These are phyloP conservation scores for Fusarium siculi DNA, from an alignment of 2,329 filamentous ascomycete species.

Conservation along the genomic window DNA sequence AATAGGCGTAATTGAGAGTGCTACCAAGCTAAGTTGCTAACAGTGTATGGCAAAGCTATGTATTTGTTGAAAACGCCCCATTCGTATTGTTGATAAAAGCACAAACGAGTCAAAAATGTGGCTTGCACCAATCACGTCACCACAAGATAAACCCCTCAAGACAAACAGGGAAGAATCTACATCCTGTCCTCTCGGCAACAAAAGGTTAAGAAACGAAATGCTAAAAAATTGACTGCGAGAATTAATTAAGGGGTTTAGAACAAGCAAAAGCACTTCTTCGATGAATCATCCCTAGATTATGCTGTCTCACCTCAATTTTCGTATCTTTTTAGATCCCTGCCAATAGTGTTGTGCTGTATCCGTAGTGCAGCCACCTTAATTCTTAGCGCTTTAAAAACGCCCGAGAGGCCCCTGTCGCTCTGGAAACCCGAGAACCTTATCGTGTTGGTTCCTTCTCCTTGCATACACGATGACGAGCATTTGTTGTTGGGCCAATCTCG, in stretches of 20 bases:
- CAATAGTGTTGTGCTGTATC: fast-evolving
- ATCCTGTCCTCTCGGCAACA: not conserved
- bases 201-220: fast-evolving
- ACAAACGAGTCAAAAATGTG: not conserved
- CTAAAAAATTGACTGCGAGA: fast-evolving
- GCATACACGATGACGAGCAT: slow-evolving; percentile 11
- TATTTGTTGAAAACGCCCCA: not conserved
- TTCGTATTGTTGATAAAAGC: not conserved
- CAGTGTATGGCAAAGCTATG: fast-evolving
- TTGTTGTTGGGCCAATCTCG: slow-evolving; percentile 15
- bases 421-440: slow-evolving; percentile 20
- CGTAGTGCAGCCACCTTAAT: slow-evolving; percentile 1
- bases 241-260: fast-evolving
- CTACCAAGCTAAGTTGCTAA: fast-evolving
- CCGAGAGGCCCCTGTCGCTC: slow-evolving; percentile 3
- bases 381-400: not conserved
- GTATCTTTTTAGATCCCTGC: not conserved
- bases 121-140: not conserved
- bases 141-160: not conserved
- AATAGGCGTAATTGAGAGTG: not conserved
- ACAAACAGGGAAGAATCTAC: not conserved
- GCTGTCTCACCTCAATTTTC: not conserved
- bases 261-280: not conserved
- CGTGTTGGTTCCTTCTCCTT: not conserved
- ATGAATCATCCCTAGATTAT: not conserved